Evolutionary conservation across 1,139 yeast genomes (phyloP), one percentile per base, ranked within the genome.

Genomic region (Candida albicans): DNA sequence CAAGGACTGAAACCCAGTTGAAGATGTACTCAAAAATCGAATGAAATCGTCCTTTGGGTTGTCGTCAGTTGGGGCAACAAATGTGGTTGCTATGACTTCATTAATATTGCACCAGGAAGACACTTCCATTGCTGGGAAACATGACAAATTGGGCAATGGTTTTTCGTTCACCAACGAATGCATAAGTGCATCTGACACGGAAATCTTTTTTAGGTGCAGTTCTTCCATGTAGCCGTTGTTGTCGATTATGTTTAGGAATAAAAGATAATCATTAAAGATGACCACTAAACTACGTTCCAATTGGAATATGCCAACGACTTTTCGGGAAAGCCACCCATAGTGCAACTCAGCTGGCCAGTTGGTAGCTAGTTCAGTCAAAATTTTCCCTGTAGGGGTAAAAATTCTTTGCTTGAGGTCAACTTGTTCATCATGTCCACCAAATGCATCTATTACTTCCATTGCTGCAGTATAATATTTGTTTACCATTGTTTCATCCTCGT

Each of bases 381-480:
- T 76, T 59, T 88, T 89, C 0, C 97, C 98, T 0, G 96, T 84
- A 1, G 97, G 96, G 0, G 97, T 90, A 58, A 90, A 88, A 0
- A 89, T 81, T 49, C 96, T 73, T 35, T 81, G 75, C 51, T 71
- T 76, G 49, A 77, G 79, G 12, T 81, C 75, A 40, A 62, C 44
- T 11, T 29, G 28, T 29, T 40, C 24, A 49, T 51, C 73, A 35
- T 74, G 74, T 32, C 73, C 78, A 1, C 95, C 96, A 67, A 90
- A 90, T 0, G 96, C 87, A 55, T 88, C 87, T 28, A 90, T 84
- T 0, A 89, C 84, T 25, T 78, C 80, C 5, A 79, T 65, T 1
- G 88, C 77, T 2, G 82, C 74, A 7, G 72, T 58, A 53, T 78
- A 81, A 55, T 75, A 76, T 41, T 70, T 69, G 2, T 71, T 64